These are phyloP conservation scores for Herpetospermum pedunculosum DNA, from an alignment of 306 rosid genomes.

Conservation along the genomic window DNA sequence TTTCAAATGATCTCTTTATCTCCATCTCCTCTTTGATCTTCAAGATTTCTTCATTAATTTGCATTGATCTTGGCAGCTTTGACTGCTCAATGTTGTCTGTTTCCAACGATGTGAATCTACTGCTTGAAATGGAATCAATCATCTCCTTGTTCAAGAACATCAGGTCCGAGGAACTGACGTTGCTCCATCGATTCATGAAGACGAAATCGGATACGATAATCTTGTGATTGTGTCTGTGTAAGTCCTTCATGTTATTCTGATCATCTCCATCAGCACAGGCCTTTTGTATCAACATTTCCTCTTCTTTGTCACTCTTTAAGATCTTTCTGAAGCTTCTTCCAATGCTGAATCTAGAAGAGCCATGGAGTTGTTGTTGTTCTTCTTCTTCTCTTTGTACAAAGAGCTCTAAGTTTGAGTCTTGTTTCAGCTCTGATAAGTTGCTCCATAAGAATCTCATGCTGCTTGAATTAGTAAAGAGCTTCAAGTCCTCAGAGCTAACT, in stretches of 20 bases:
- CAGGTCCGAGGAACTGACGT: slow-evolving; percentile 74
- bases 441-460: slow-evolving; percentile 49
- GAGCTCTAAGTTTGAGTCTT: slow-evolving; percentile 64
- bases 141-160: slow-evolving; percentile 73
- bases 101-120: slow-evolving; percentile 38
- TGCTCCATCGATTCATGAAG: slow-evolving; percentile 80
- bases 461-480: slow-evolving; percentile 37
- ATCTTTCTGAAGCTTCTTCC: slow-evolving; percentile 79
- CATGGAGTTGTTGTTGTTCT: slow-evolving; percentile 17
- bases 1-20: slow-evolving; percentile 55
- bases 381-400: slow-evolving; percentile 84
- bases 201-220: slow-evolving; percentile 66
- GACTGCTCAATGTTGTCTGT: slow-evolving; percentile 3
- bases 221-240: slow-evolving; percentile 65
- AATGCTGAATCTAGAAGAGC: slow-evolving; percentile 66
- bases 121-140: slow-evolving; percentile 47
- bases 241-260: slow-evolving; percentile 11
- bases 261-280: slow-evolving; percentile 15
- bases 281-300: slow-evolving; percentile 33
- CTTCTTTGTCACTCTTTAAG: slow-evolving; percentile 26
- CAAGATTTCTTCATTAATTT: slow-evolving; percentile 27
- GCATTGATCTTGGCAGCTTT: neutral
- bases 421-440: slow-evolving; percentile 29
- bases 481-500: slow-evolving; percentile 51
- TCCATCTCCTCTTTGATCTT: slow-evolving; percentile 57